These are phyloP conservation scores for Cyclotella kingstonii DNA, from an alignment of 108 stramenopile species.

Conservation along the genomic window DNA sequence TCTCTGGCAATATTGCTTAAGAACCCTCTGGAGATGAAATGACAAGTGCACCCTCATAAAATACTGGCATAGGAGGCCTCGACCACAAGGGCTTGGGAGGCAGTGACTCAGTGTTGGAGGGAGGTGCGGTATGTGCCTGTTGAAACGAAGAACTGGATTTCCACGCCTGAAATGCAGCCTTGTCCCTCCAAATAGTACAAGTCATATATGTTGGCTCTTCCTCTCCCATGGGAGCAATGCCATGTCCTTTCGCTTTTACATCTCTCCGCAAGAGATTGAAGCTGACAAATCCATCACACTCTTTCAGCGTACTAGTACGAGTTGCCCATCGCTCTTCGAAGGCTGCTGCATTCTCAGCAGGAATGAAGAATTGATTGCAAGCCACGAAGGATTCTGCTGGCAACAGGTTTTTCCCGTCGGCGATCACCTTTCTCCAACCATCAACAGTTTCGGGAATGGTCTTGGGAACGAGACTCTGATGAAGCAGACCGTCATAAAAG, in stretches of 20 bases:
- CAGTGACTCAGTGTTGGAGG: constrained; percentile 13
- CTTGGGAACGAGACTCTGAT: constrained; percentile 49
- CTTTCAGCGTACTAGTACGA: constrained; percentile 60
- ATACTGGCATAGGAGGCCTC: constrained; percentile 71
- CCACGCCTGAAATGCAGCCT: constrained; percentile 70
- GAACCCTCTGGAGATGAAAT: constrained; percentile 72
- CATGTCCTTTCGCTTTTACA: constrained; percentile 80
- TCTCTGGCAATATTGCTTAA: constrained; percentile 14
- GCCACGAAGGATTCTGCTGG: constrained; percentile 82
- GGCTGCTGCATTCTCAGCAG: constrained; percentile 49
- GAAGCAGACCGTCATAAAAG: constrained; percentile 79
- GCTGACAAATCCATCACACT: constrained; percentile 77
- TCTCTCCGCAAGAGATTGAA: constrained; percentile 81
- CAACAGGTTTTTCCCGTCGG: constrained; percentile 62
- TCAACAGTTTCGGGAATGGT: constrained; percentile 65
- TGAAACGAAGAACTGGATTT: constrained; percentile 55
- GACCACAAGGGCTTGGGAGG: constrained; percentile 62
- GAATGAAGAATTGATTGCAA: constrained; percentile 81
- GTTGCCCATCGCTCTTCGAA: constrained; percentile 82
- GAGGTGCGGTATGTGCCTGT: constrained; percentile 54
- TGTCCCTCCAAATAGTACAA: constrained; percentile 78
- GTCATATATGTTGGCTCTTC: constrained; percentile 70
- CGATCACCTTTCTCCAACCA: constrained; percentile 83
- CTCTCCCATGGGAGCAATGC: constrained; percentile 55
- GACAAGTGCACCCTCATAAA: constrained; percentile 84